Percentiles rank a stretch among this genome's conserved stretches.
Conservation (phyloP, 2,329 filamentous ascomycete species). For the Colletotrichum euphorbiae region DNA sequence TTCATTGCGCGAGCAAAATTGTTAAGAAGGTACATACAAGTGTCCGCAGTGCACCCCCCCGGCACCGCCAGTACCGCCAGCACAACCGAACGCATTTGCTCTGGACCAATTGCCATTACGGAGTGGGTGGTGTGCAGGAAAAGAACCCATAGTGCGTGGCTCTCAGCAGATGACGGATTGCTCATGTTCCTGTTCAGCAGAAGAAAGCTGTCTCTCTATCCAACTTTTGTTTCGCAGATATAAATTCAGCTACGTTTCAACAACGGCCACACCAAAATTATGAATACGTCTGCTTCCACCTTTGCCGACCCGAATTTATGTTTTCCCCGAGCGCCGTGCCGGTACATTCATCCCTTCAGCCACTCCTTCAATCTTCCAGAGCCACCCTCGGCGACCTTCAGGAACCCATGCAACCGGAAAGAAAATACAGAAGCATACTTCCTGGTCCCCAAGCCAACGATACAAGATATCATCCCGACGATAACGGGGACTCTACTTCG, state of each 20-base stretch:
- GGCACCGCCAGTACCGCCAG: constrained; percentile 2
- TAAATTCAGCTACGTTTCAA: background rate
- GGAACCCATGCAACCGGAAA: constrained; percentile 35
- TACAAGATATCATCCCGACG: background rate
- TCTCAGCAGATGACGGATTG: background rate
- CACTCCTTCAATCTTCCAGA: background rate
- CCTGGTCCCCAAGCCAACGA: constrained; percentile 12
- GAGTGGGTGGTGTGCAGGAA: background rate
- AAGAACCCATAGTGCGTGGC: background rate
- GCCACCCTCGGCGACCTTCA: constrained; percentile 4
- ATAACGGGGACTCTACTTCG: constrained; percentile 1
- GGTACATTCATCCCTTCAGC: background rate
- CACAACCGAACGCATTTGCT: background rate
- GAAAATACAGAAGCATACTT: constrained; percentile 34
- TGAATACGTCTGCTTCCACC: background rate
- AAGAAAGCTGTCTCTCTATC: no score
- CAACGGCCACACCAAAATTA: constrained; percentile 6
- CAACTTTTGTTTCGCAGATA: no score
- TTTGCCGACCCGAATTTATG: background rate
- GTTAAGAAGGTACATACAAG: constrained; percentile 32
- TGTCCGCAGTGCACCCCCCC: background rate
- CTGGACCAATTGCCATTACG: no score
- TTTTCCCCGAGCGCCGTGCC: constrained; percentile 13
- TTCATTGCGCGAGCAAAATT: constrained; percentile 14
- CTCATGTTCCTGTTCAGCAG: background rate